Base-by-base conservation (phyloP, 106 monocot species). In the Apostasia shenzhenica region DNA sequence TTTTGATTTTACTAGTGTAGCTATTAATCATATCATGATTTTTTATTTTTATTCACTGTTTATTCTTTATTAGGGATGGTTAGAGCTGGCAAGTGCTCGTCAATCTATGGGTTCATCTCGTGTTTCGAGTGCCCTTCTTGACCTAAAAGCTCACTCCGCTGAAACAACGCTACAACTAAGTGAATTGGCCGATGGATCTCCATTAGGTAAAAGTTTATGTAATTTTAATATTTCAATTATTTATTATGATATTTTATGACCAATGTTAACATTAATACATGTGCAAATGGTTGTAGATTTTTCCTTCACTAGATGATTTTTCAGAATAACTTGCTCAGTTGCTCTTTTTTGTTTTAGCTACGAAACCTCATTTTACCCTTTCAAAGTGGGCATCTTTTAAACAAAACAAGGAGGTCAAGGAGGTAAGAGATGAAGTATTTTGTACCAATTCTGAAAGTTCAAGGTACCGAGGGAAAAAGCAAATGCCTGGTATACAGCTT, bases 31-130 rank as follows among this genome's bases (percentile, higher is more conserved):
- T 26, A 26, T 26, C 26, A 26, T 26, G 26, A 26, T 26, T 26
- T 26, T 26, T 26, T 26, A 26, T 26, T 26, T 26, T 26, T 0
- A 26, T 26, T 26, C 26, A 26, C 26, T 26, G 26, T 26, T 26
- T 26, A 26, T 26, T 26, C 26, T 43, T 63, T 68, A 40, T 10
- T 69, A 94, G 94, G 94, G 94, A 72, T 94, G 94, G 94, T 68
- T 94, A 42, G 94, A 94, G 59, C 74, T 94, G 59, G 87, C 94
- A 2, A 80, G 88, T 74, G 94, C 94, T 65, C 94, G 94, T n/a
- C 86, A 91, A 69, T 95, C 91, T 26, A 95, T 91, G 94, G 88
- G 88, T 39, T 51, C 81, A 45, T 88, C 91, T 26, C 85, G 91
- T 8, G 55, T 95, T 40, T 86, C 88, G 3, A 83, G 83, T 76